Evolutionary conservation across 2,329 filamentous ascomycete genomes (phyloP), one percentile per base, ranked within the genome.

Genomic region (Fusarium sp.): DNA sequence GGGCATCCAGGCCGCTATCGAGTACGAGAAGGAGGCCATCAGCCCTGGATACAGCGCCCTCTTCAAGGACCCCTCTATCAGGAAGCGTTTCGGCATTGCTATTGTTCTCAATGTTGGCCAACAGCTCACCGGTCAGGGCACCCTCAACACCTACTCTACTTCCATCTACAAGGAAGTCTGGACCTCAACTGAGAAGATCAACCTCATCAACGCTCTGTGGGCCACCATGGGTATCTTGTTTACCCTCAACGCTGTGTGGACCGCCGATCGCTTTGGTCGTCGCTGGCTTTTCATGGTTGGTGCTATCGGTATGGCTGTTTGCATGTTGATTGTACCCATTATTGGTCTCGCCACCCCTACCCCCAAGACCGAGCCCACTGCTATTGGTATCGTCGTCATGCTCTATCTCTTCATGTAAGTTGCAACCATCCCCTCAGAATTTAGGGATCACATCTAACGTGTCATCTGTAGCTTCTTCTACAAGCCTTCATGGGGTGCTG

Each of bases 101-200:
- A 84, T 90, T 67, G 78, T 91, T 47, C 79, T 92, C 77, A 92
- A 92, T 74, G 83, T 89, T 44, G 89, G 89, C 44, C 90, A 91
- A 76, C 90, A 92, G 76, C 83, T 92, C 39, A 90, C 89, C 7
- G 90, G 90, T 20, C 90, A 92, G 77, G 90, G 90, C 65, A 89
- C 89, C 2, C 83, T 92, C 67, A 92, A 92, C 83, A 85, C 86
- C 5, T 92, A 92, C 82, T 89, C 86, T 20, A 90, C 89, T n/a
- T 86, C 87, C 69, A 90, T 92, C 73, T 92, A 92, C 81, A 86
- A 90, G 79, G 89, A 90, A 74, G 85, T 92, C 23, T 92, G 89
- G 81, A 83, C 79, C 23, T 82, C 78, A 53, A 79, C 77, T 54
- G 80, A 84, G 48, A 88, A 84, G 21, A 91, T 92, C 74, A 88